phyloP scores from a whole-genome alignment of 208 protist genomes.

The Crithidia bombi region DNA sequence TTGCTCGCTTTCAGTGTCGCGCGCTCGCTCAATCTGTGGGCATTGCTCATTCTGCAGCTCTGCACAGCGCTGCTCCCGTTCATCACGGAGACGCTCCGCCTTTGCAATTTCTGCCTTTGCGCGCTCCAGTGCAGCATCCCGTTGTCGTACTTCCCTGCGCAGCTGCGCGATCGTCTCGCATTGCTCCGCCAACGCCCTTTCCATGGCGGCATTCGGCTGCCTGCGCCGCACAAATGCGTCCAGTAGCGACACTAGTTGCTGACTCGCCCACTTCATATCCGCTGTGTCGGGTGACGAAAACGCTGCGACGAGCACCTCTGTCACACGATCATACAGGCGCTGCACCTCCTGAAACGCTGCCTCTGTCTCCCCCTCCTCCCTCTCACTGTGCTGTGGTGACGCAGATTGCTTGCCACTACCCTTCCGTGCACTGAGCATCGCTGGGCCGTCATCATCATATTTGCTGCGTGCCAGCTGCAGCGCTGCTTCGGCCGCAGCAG shows the following conservation, averaged over 20 bases:
- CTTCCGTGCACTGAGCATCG: background rate
- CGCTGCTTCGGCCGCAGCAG: slow-evolving; percentile 1
- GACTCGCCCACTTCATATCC: slow-evolving; percentile 12
- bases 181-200: slow-evolving; percentile 39
- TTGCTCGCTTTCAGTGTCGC: background rate
- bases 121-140: slow-evolving; percentile 1
- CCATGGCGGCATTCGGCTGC: slow-evolving; percentile 25
- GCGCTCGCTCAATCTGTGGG: background rate
- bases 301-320: slow-evolving; percentile 13
- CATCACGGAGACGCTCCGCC: background rate
- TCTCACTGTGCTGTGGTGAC: background rate
- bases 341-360: slow-evolving; percentile 14
- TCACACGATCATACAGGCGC: slow-evolving; percentile 31
- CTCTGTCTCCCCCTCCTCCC: slow-evolving; percentile 16
- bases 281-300: slow-evolving; percentile 6
- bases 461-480: slow-evolving; percentile 1
- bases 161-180: slow-evolving; percentile 37
- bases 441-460: slow-evolving; percentile 1
- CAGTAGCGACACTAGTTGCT: slow-evolving; percentile 14
- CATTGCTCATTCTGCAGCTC: slow-evolving; percentile 7
- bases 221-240: background rate
- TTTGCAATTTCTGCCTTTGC: background rate
- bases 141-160: slow-evolving; percentile 22
- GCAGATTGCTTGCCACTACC: background rate
- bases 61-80: slow-evolving; percentile 6